Evolutionary conservation across 768 basidiomycete genomes (phyloP).

Genomic region (Tremella fuciformis): DNA sequence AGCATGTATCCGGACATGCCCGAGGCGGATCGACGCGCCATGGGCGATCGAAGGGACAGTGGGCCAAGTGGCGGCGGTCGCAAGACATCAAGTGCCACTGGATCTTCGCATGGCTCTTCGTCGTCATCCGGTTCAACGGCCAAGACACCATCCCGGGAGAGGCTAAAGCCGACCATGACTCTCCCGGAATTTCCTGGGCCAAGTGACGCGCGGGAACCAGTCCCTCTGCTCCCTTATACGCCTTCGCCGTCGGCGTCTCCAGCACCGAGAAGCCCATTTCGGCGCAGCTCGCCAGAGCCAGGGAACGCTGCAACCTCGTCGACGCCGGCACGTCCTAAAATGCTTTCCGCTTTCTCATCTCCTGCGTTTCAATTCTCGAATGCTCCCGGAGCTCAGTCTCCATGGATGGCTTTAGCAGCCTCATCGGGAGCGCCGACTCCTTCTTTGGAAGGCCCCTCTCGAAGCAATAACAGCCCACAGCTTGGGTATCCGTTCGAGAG

Average conservation of each 20-base stretch:
- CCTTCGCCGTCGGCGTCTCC: slow-evolving; percentile 3
- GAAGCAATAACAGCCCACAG: slow-evolving; percentile 37
- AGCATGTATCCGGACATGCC: too few relatives aligned
- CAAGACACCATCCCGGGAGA: too few relatives aligned
- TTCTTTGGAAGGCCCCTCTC: slow-evolving; percentile 38
- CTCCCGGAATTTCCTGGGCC: too few relatives aligned
- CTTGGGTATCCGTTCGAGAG: slow-evolving; percentile 49
- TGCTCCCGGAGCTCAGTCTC: slow-evolving; percentile 20
- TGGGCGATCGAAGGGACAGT: too few relatives aligned
- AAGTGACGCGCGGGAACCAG: neutral
- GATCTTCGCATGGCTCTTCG: too few relatives aligned
- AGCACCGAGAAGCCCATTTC: neutral
- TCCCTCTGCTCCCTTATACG: neutral
- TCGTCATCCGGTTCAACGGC: too few relatives aligned
- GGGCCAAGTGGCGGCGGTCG: too few relatives aligned
- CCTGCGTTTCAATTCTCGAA: slow-evolving; percentile 17
- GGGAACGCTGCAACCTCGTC: neutral
- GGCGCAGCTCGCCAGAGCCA: neutral
- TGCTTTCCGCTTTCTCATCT: neutral
- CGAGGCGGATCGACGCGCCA: too few relatives aligned
- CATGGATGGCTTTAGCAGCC: slow-evolving; percentile 45
- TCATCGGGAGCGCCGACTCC: slow-evolving; percentile 48
- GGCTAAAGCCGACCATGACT: too few relatives aligned
- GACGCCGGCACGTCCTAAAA: neutral
- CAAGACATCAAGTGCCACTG: too few relatives aligned